Evolutionary conservation across 352 stramenopile species (phyloP).

Genomic region (Globisporangium cylindrosporum): DNA sequence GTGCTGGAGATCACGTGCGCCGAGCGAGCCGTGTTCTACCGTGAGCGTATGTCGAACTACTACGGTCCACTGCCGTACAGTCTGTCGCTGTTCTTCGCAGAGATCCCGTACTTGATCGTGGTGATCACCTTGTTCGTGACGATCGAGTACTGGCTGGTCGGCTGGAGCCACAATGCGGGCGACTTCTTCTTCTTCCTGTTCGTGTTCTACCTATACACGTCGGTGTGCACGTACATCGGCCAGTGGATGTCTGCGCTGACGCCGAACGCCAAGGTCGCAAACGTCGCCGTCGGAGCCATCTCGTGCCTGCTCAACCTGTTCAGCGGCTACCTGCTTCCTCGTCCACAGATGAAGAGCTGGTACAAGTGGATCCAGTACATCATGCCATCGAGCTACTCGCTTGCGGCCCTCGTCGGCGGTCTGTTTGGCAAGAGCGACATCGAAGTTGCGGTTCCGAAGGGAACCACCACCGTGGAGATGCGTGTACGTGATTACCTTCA

Average conservation of each 20-base stretch:
- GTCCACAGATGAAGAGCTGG: slow-evolving; percentile 28
- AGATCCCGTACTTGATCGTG: slow-evolving; percentile 58
- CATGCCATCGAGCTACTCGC: slow-evolving; percentile 35
- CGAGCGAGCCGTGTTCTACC: slow-evolving; percentile 60
- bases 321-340: slow-evolving; percentile 32
- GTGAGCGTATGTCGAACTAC: slow-evolving; percentile 73
- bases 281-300: slow-evolving; percentile 63
- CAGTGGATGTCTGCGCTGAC: slow-evolving; percentile 76
- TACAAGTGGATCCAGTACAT: slow-evolving; percentile 48
- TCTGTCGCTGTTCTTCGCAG: slow-evolving; percentile 58
- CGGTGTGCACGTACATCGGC: slow-evolving; percentile 47
- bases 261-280: slow-evolving; percentile 75
- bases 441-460: no score
- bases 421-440: slow-evolving; percentile 15
- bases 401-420: slow-evolving; percentile 26
- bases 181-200: slow-evolving; percentile 26
- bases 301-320: slow-evolving; percentile 75
- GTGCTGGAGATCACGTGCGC: slow-evolving; percentile 53
- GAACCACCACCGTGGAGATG: slow-evolving; percentile 2
- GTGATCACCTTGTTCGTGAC: slow-evolving; percentile 46
- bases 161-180: slow-evolving; percentile 22
- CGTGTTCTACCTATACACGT: slow-evolving; percentile 43
- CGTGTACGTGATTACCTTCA: slow-evolving; percentile 32
- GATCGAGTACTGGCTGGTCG: slow-evolving; percentile 70
- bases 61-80: slow-evolving; percentile 65